Evolutionary conservation across 2,329 filamentous ascomycete species (phyloP).

Genomic region (Parasarocladium wereldwijsianum): DNA sequence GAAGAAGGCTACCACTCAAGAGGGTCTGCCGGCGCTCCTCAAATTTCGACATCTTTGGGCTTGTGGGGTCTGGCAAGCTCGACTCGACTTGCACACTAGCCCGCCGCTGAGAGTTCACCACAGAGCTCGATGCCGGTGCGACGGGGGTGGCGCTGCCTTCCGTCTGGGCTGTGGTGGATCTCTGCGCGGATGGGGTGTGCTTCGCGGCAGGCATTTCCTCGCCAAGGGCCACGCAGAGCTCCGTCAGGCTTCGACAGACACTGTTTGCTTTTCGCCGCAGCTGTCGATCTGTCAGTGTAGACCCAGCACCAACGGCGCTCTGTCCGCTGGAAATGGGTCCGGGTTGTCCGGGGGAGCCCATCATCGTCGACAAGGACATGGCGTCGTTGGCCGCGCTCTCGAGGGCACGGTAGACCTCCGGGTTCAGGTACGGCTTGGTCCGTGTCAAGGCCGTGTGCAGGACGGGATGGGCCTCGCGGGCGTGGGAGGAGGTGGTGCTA

Average conservation of each 20-base stretch:
- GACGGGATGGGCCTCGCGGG: conserved; percentile 53
- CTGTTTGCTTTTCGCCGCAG: conserved; percentile 82
- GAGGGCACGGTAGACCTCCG: conserved; percentile 62
- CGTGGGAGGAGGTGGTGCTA: conserved; percentile 26
- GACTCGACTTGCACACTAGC: conserved; percentile 26
- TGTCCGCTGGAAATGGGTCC: conserved; percentile 53
- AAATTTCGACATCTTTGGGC: conserved; percentile 26
- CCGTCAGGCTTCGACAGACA: conserved; percentile 82
- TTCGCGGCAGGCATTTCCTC: conserved; percentile 35
- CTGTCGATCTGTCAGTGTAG: conserved; percentile 60
- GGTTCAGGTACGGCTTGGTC: conserved; percentile 52
- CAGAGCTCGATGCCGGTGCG: conserved; percentile 24
- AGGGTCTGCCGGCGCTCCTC: conserved; percentile 38
- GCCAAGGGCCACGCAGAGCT: conserved; percentile 74
- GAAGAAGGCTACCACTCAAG: conserved; percentile 26
- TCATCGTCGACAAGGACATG: conserved; percentile 60
- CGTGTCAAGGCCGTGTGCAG: conserved; percentile 71
- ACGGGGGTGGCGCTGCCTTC: conserved; percentile 27
- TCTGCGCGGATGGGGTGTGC: conserved; percentile 7
- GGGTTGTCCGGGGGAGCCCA: conserved; percentile 56
- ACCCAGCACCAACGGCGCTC: conserved; percentile 41
- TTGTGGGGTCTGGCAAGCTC: conserved; percentile 17
- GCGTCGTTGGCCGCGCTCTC: conserved; percentile 76
- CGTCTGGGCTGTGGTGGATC: conserved; percentile 9
- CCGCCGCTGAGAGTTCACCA: conserved; percentile 22